These are phyloP conservation scores for Boletus tomentosulus DNA, from an alignment of 768 basidiomycete species.

Conservation along the genomic window DNA sequence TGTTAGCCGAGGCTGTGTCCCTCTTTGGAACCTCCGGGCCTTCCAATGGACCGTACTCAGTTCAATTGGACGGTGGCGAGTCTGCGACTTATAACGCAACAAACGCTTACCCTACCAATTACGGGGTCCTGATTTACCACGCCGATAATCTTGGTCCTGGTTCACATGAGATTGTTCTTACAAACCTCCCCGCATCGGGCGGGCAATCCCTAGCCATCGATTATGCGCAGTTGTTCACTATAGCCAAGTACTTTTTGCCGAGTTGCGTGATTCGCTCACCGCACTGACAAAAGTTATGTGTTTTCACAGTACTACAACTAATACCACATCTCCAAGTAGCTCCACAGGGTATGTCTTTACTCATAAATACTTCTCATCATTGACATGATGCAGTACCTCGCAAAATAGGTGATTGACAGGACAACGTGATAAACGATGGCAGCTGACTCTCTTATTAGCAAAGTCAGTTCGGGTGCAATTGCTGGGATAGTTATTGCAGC, in stretches of 20 bases:
- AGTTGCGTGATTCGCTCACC: not conserved
- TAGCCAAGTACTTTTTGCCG: slow-evolving; percentile 13
- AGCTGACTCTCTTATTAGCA: slow-evolving; percentile 5
- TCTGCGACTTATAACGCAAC: slow-evolving; percentile 19
- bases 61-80: slow-evolving; percentile 34
- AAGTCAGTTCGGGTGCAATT: slow-evolving; percentile 20
- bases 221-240: slow-evolving; percentile 28
- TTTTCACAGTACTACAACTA: slow-evolving; percentile 1
- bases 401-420: slow-evolving; percentile 8
- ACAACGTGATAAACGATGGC: not conserved
- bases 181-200: slow-evolving; percentile 24
- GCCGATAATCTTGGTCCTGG: slow-evolving; percentile 38
- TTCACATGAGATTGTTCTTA: slow-evolving; percentile 32
- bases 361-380: not conserved
- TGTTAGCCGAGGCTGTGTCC: slow-evolving; percentile 39
- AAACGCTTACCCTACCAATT: slow-evolving; percentile 15
- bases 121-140: slow-evolving; percentile 33
- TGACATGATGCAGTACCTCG: not conserved
- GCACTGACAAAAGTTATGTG: not conserved
- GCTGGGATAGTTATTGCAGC: slow-evolving; percentile 19
- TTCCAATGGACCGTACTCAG: slow-evolving; percentile 32
- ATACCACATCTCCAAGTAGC: not conserved
- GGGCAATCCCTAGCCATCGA: slow-evolving; percentile 30
- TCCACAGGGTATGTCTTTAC: slow-evolving; percentile 1
- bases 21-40: slow-evolving; percentile 43